Evolutionary conservation across 208 protist species (phyloP).

Genomic region (Leishmania martiniquensis): DNA sequence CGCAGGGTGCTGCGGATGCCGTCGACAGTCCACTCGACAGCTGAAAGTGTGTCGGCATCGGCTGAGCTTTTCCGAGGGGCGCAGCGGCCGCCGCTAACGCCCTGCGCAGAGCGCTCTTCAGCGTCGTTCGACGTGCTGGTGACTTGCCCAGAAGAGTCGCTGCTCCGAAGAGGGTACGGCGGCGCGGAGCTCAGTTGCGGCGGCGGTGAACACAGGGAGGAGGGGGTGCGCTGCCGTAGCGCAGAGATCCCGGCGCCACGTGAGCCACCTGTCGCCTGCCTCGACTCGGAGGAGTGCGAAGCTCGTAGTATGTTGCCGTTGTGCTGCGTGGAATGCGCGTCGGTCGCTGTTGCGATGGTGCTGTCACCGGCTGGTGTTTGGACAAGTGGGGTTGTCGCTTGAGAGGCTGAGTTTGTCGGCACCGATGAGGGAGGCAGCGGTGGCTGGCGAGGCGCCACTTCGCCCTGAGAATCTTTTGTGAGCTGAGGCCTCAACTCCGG

Average conservation of each 20-base stretch:
- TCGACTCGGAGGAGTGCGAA: conserved; percentile 1
- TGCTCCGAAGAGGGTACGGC: not conserved
- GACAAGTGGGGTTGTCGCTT: not conserved
- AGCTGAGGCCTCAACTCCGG: not conserved
- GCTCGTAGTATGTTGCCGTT: not conserved
- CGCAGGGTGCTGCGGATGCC: conserved; percentile 51
- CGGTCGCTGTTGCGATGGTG: not conserved
- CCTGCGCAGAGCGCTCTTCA: not conserved
- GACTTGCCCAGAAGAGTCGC: not conserved
- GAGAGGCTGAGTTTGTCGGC: not conserved
- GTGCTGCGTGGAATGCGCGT: not conserved
- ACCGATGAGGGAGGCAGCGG: conserved; percentile 1
- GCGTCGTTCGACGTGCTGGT: not conserved
- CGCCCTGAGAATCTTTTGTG: not conserved
- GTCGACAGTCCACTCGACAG: conserved; percentile 53
- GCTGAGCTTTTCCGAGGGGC: not conserved
- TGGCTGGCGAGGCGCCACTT: not conserved
- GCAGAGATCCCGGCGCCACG: conserved; percentile 1
- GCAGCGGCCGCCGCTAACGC: too few species aligned
- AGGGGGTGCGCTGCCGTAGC: not conserved
- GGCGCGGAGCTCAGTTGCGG: conserved; percentile 9
- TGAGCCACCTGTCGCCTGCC: not conserved
- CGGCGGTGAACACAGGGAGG: not conserved
- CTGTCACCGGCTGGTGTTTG: not conserved
- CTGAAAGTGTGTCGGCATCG: conserved; percentile 12